phyloP scores from a whole-genome alignment of 345 rosid species.

The Rhizophora mangle region DNA sequence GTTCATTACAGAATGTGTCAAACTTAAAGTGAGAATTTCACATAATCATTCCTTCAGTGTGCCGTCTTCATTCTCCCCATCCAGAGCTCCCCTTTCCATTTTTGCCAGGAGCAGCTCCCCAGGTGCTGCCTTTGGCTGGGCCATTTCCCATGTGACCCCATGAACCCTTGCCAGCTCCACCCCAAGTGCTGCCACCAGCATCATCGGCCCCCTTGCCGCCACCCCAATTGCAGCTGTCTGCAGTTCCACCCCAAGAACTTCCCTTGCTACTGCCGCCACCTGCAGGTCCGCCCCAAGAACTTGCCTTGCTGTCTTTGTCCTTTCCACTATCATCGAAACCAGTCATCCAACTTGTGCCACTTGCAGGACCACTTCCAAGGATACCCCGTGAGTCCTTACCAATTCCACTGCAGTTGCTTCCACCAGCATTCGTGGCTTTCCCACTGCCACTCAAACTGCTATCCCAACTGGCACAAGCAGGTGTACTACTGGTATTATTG shows the following conservation, averaged over 20 bases:
- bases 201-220: neutral
- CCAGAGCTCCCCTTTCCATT: neutral
- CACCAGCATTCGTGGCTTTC: neutral
- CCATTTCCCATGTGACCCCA: neutral
- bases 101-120: neutral
- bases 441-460: neutral
- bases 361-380: slow-evolving; percentile 11
- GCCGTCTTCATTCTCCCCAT: neutral
- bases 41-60: too few species aligned
- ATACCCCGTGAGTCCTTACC: neutral
- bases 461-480: neutral
- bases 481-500: neutral
- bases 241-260: neutral
- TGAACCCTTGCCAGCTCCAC: neutral
- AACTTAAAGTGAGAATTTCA: too few species aligned
- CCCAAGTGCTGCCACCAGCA: neutral
- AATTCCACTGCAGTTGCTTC: neutral
- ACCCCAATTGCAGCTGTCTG: neutral
- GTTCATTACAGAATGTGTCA: too few species aligned
- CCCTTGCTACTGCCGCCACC: neutral
- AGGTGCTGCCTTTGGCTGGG: neutral
- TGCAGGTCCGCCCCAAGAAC: neutral
- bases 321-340: neutral
- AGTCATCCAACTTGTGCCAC: neutral
- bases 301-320: neutral